These are phyloP conservation scores for Fusarium musae DNA, from an alignment of 2,329 filamentous ascomycete genomes.

Conservation along the genomic window DNA sequence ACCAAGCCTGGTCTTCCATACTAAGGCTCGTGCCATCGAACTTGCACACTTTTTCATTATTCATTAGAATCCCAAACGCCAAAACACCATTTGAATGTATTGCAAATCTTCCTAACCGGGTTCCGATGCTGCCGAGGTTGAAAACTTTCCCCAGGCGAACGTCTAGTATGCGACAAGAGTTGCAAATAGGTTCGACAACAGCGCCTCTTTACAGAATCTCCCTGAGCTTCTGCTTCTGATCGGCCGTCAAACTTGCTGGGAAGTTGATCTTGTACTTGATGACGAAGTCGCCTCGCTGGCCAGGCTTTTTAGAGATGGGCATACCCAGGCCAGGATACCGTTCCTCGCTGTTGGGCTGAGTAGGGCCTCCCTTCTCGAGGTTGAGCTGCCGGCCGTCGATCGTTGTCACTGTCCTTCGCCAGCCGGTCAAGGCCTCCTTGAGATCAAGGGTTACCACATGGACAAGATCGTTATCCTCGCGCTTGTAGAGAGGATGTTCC, in stretches of 20 bases:
- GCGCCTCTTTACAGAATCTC: conserved; percentile 72
- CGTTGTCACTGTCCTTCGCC: conserved; percentile 89
- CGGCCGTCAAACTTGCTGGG: conserved; percentile 77
- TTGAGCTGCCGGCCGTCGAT: conserved; percentile 90
- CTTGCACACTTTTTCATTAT: conserved; percentile 36
- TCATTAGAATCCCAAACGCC: conserved; percentile 42
- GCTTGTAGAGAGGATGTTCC: conserved; percentile 83
- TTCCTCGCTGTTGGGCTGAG: conserved; percentile 84
- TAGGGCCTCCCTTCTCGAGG: conserved; percentile 84
- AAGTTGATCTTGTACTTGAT: conserved; percentile 94
- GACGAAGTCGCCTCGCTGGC: conserved; percentile 85
- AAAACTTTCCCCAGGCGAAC: background rate
- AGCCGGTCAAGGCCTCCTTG: conserved; percentile 94
- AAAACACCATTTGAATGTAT: conserved; percentile 34
- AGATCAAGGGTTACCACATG: conserved; percentile 83
- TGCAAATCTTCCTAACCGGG: conserved; percentile 5
- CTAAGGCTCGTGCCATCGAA: background rate
- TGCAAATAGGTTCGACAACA: background rate
- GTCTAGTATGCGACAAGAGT: background rate
- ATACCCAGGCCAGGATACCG: conserved; percentile 89
- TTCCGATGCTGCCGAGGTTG: background rate
- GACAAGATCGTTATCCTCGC: conserved; percentile 88
- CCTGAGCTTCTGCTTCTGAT: conserved; percentile 83
- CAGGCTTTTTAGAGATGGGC: conserved; percentile 91
- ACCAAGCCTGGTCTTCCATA: background rate